Evolutionary conservation across 2,329 filamentous ascomycete genomes (phyloP), one percentile per base, ranked within the genome.

Genomic region (Penicillium verrucosum): DNA sequence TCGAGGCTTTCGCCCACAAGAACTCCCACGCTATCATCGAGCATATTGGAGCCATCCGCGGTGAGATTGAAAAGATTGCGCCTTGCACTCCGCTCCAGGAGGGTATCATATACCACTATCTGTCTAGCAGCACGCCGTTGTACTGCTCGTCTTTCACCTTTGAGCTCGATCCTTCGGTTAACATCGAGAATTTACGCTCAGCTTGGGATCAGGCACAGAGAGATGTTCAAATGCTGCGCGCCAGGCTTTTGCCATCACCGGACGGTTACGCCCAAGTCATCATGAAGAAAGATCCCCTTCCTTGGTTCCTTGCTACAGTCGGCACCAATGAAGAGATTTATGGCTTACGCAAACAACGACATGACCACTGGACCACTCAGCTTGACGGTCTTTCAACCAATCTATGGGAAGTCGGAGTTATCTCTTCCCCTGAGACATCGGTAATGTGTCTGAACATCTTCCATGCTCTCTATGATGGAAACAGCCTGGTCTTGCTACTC

Each of bases 11-110:
- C 61, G 80, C 80, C 12, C 87, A 91, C 63, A 81, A 81, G 51
- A 79, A 90, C 69, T 77, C 80, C 5, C 73, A 80, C 11, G 63
- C 72, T 7, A 80, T 83, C 7, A 83, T 83, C 18, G 77, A 77
- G 7, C 73, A 77, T 4, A 75, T 96, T 0, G 73, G 73, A 0
- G 60, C 87, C 1, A 65, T 76, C 0, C 71, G 77, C 1, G 68
- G 74, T 6, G 77, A 85, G 1, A 81, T 96, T 10, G 88, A 94
- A 67, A 83, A 84, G 56, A 83, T 96, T 50, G 85, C 85, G 0
- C 92, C 92, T 4, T 96, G 92, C 68, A 95, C 92, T 0, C 84
- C 92, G 0, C 77, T 96, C 1, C 92, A 97, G 67, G 85, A 93
- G 69, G 92, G 92, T 0, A 93, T 97, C 78, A 85, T 96, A 48